Percentiles rank a stretch among this genome's conserved stretches.
These are phyloP conservation scores for Ustilago hordei DNA, from an alignment of 1,284 basidiomycete genomes.

Conservation along the genomic window DNA sequence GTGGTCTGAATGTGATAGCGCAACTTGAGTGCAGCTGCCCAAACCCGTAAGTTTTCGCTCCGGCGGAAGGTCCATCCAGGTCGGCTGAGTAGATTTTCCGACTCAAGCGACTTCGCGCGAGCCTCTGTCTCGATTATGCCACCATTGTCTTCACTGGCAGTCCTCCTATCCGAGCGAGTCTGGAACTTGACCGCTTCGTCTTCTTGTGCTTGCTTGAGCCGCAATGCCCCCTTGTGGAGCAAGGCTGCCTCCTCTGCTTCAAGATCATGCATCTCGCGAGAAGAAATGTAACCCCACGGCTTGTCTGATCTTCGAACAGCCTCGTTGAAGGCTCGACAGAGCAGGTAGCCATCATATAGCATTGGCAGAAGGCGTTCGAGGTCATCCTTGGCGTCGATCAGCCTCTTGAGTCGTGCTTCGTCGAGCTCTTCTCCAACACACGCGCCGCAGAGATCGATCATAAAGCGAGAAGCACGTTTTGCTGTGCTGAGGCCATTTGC, in stretches of 20 bases:
- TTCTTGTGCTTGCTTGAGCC: constrained; percentile 69
- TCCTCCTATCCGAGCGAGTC: constrained; percentile 16
- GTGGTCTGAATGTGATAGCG: constrained; percentile 50
- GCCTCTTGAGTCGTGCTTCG: constrained; percentile 13
- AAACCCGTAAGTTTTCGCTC: constrained; percentile 54
- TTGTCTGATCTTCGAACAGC: constrained; percentile 81
- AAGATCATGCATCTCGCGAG: constrained; percentile 77
- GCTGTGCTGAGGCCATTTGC: not conserved
- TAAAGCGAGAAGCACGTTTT: constrained; percentile 22
- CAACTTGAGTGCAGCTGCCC: constrained; percentile 51
- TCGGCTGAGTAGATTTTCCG: constrained; percentile 6
- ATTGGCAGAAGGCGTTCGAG: constrained; percentile 14
- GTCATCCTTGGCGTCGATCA: constrained; percentile 11
- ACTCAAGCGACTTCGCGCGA: not conserved
- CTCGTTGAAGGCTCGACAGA: constrained; percentile 83
- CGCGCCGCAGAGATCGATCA: constrained; percentile 33
- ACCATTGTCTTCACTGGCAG: constrained; percentile 5
- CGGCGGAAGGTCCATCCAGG: constrained; percentile 55
- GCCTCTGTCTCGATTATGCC: not conserved
- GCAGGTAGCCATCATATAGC: constrained; percentile 76
- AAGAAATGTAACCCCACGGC: constrained; percentile 87
- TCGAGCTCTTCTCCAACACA: not conserved
- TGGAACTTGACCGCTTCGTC: constrained; percentile 66
- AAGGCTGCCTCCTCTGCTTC: constrained; percentile 70
- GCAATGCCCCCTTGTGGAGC: constrained; percentile 51